These are phyloP conservation scores for Coccomyxa sp. DNA, from an alignment of 139 green algal species.

Conservation along the genomic window DNA sequence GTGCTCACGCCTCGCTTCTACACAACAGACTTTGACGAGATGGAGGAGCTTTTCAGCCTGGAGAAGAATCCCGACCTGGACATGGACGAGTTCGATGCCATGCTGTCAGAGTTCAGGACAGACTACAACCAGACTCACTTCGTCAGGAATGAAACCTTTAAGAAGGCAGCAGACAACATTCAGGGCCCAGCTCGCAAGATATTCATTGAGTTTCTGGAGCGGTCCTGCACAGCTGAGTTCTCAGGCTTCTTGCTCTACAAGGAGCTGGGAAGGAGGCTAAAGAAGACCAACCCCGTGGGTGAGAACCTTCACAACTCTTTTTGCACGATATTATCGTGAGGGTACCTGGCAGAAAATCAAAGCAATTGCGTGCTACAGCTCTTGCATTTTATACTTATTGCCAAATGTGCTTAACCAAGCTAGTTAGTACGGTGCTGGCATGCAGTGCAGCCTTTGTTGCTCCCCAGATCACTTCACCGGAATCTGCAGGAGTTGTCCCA, in stretches of 20 bases:
- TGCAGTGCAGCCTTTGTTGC: no score
- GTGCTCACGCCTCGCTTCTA: constrained; percentile 97
- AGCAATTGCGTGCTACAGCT: not conserved
- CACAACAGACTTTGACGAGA: constrained; percentile 99
- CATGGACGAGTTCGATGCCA: constrained; percentile 82
- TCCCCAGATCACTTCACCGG: no score
- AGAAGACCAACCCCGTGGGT: constrained; percentile 57
- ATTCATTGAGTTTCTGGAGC: constrained; percentile 99
- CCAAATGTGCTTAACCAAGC: no score
- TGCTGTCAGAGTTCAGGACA: constrained; percentile 87
- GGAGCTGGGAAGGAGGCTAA: constrained; percentile 95
- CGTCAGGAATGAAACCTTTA: constrained; percentile 96
- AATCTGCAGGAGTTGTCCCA: no score
- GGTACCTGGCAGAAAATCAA: not conserved
- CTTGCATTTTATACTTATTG: not conserved
- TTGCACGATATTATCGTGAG: not conserved
- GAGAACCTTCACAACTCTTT: not conserved
- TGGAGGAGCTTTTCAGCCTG: constrained; percentile 93
- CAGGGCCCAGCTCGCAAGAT: constrained; percentile 84
- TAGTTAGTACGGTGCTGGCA: no score
- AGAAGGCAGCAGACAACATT: constrained; percentile 85
- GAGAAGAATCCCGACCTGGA: constrained; percentile 93
- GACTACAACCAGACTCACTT: constrained; percentile 99
- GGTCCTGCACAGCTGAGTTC: constrained; percentile 99
- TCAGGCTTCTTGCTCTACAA: constrained; percentile 99